Base-by-base conservation (phyloP, 2,329 filamentous ascomycete genomes). In the Moelleriella libera region DNA sequence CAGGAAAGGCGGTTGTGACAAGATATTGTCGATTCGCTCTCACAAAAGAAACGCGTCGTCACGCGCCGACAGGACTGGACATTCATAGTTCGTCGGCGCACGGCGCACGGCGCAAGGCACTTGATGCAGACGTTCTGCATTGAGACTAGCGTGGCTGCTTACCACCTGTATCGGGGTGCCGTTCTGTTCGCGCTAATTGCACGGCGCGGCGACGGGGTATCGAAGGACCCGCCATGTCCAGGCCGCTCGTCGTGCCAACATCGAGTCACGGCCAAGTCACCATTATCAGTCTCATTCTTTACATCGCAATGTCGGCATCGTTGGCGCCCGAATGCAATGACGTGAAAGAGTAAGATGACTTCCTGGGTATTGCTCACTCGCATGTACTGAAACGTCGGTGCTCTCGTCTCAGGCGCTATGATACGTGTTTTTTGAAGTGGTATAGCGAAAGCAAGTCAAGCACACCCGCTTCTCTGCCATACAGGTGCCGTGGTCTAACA, bases 361-460 rank as follows among this genome's bases (percentile, higher is more conserved):
- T 10, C 9, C 45, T 30, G 7, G 9, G n/a, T 30, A 44, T 8
- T 21, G 28, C 7, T 21, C 21, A 21, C 21, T 21, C 21, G 21
- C 21, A 21, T 21, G 21, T 21, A 21, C 21, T 21, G 21, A 11
- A 45, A 40, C 30, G 37, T 41, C 34, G 21, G 2, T 21, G 21
- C 28, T 37, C 34, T 4, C 21, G 11, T 14, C 11, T 3, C 51
- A 96, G 89, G 63, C 86, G 83, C 57, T 98, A 98, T 63, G 92
- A 98, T 65, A 89, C 84, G 46, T 98, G 92, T 69, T 98, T 98
- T 63, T 71, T 98, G 53, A 97, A 95, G 68, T 98, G 92, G 92
- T 98, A 98, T 66, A 96, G 89, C 62, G 92, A 98, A 68, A 97
- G 92, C 96, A 73, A 50, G 83, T 65, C 46, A 21, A 21, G 21